Base-by-base conservation (phyloP, 164 flowering plant genomes). In the Annona squamosa region DNA sequence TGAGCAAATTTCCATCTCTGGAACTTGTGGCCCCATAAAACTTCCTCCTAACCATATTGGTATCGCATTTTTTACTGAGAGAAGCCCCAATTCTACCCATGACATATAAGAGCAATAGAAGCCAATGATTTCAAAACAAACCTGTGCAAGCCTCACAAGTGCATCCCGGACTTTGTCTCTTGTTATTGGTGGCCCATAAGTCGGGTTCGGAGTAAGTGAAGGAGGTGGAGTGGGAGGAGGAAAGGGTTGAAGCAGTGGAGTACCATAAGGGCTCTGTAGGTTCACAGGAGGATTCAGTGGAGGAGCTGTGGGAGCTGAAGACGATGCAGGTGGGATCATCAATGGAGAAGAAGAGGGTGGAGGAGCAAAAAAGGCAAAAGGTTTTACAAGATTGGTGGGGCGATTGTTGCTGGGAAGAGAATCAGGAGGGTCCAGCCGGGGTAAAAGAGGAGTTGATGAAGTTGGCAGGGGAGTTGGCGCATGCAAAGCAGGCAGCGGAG, bases 211-310 rank as follows among this genome's bases (percentile, higher is more conserved):
- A 59, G 95, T 87, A 46, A 92, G 91, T 65, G 96, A 90, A 46
- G 83, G 87, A 67, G 98, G 88, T 4, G 98, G 98, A 41, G 84
- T 81, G 13, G 97, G 97, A 64, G 97, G 97, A 56, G 97, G 97
- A 77, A 91, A 89, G 63, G 98, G 94, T 73, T 90, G 98, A 65
- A 89, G 96, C 83, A 91, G 26, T 4, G 98, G 96, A 71, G 91
- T 70, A 67, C 98, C 96, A 84, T 88, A 87, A 2, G 88, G 87
- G 57, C 87, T 92, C 37, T 88, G 98, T 43, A 85, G 75, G 81
- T 73, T 84, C 64, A 76, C 74, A 4, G 89, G 85, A 79, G 89
- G 85, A 52, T 83, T 88, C 43, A 87, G 86, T 46, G 91, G 88
- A 73, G 91, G 86, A 69, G 91, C 86, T 76, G 88, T 80, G 6